phyloP scores from a whole-genome alignment of 257 asterid species.

The Lithospermum erythrorhizon region DNA sequence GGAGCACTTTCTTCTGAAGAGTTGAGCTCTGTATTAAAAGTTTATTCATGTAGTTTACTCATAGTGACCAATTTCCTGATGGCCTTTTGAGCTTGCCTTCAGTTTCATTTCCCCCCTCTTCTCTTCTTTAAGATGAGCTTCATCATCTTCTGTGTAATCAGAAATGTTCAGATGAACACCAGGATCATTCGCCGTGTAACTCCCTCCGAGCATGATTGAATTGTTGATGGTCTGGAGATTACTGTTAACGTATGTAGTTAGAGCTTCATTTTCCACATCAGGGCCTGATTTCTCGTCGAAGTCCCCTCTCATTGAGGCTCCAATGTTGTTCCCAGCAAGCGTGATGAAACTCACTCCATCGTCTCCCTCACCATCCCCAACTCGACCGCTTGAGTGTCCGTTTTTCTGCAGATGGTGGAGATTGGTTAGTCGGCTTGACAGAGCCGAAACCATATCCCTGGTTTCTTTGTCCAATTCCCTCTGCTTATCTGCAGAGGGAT shows the following conservation, averaged over 20 bases:
- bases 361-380: constrained; percentile 26
- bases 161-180: constrained; percentile 80
- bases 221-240: constrained; percentile 90
- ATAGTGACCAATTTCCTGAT: constrained; percentile 14
- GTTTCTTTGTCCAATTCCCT: constrained; percentile 47
- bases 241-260: constrained; percentile 60
- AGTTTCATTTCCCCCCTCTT: constrained; percentile 23
- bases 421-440: constrained; percentile 38
- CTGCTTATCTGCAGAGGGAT: constrained; percentile 28
- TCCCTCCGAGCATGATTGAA: constrained; percentile 83
- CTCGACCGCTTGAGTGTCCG: constrained; percentile 16
- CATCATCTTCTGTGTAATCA: constrained; percentile 29
- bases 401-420: constrained; percentile 38
- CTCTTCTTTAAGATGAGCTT: constrained; percentile 7
- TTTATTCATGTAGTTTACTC: constrained; percentile 9
- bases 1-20: neutral
- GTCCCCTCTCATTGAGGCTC: constrained; percentile 83
- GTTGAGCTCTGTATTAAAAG: neutral
- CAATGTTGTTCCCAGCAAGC: constrained; percentile 66
- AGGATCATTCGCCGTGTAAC: constrained; percentile 65
- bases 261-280: constrained; percentile 38
- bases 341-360: constrained; percentile 65
- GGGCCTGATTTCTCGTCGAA: constrained; percentile 26
- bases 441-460: constrained; percentile 44
- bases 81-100: constrained; percentile 22